Conservation (phyloP, 2,329 filamentous ascomycete genomes). For the Xylariaceae sp. region DNA sequence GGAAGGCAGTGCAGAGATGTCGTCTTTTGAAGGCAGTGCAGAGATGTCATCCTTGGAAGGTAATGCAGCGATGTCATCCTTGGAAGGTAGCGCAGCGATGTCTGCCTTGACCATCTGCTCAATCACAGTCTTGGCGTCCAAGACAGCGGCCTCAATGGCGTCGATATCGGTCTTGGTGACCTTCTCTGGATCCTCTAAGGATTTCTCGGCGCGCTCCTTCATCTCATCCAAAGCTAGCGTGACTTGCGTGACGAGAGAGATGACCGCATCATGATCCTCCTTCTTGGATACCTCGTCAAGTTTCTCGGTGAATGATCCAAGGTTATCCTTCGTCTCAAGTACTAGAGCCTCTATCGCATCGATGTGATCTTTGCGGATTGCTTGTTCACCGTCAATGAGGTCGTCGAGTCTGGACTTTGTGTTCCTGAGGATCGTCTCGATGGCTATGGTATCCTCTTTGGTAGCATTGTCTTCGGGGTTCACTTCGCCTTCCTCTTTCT, state of each 20-base stretch:
- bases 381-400: slow-evolving; percentile 65
- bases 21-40: slow-evolving; percentile 55
- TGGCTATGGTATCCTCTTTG: slow-evolving; percentile 83
- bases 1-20: slow-evolving; percentile 61
- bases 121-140: slow-evolving; percentile 78
- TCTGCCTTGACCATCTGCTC: slow-evolving; percentile 70
- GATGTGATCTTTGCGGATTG: slow-evolving; percentile 62
- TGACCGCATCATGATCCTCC: slow-evolving; percentile 72
- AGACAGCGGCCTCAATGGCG: slow-evolving; percentile 71
- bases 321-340: slow-evolving; percentile 68
- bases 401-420: slow-evolving; percentile 87
- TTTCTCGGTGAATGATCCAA: slow-evolving; percentile 62
- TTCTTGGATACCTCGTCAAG: slow-evolving; percentile 70
- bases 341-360: slow-evolving; percentile 63
- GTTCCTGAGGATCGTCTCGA: slow-evolving; percentile 85
- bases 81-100: slow-evolving; percentile 58
- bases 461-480: slow-evolving; percentile 48
- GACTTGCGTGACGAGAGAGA: slow-evolving; percentile 74
- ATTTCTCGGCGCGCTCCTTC: slow-evolving; percentile 51
- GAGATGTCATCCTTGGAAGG: slow-evolving; percentile 66
- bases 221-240: slow-evolving; percentile 72
- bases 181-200: slow-evolving; percentile 54
- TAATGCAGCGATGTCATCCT: slow-evolving; percentile 51
- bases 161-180: slow-evolving; percentile 80
- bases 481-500: slow-evolving; percentile 18